Percentiles rank a stretch among this genome's conserved stretches.
Evolutionary conservation across 2,329 filamentous ascomycete genomes (phyloP).

Genomic region (Ophiostoma piceae): DNA sequence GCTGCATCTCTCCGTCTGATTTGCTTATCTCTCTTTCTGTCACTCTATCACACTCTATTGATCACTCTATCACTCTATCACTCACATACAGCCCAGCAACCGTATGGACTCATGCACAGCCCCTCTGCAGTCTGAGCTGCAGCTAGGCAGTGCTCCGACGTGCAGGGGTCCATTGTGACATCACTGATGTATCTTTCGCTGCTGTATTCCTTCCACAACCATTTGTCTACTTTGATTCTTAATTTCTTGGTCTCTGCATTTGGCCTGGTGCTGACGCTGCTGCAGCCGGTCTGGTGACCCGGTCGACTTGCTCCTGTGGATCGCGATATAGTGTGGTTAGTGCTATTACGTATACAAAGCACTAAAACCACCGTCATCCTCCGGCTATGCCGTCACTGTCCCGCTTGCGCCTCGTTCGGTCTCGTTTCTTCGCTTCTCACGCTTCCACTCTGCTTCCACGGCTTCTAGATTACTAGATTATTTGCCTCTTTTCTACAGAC

Average conservation of each 20-base stretch:
- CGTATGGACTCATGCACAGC: not conserved
- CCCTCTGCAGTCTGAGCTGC: not conserved
- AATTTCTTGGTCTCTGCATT: not conserved
- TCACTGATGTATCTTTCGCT: not conserved
- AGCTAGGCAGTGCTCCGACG: not conserved
- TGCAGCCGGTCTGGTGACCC: not conserved
- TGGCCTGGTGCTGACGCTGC: not conserved
- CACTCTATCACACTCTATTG: no score
- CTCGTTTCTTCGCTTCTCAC: not conserved
- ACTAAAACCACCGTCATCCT: not conserved
- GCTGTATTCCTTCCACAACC: not conserved
- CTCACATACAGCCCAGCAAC: no score
- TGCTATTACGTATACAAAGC: no score
- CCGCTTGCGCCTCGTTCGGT: conserved; percentile 3
- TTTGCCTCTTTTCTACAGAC: not conserved
- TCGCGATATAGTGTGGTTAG: not conserved
- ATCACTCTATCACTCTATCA: no score
- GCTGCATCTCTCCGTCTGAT: not conserved
- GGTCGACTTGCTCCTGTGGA: not conserved
- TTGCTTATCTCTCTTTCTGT: not conserved
- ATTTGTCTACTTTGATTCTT: not conserved
- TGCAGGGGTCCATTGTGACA: conserved; percentile 1
- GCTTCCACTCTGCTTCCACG: not conserved
- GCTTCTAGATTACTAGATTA: not conserved
- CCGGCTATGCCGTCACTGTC: conserved; percentile 4